phyloP scores from a whole-genome alignment of 306 rosid species.

The Cercis canadensis region DNA sequence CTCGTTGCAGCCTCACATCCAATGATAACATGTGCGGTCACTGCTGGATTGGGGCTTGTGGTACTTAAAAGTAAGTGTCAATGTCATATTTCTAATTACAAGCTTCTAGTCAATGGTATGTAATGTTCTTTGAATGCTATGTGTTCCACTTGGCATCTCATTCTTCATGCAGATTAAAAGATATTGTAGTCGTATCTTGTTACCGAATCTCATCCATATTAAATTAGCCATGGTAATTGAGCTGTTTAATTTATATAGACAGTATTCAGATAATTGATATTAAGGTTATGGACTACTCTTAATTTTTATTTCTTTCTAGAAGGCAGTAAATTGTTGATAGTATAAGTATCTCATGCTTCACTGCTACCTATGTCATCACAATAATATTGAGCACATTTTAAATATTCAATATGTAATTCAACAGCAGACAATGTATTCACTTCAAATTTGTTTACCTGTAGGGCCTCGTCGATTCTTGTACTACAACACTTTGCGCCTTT shows the following conservation, averaged over 20 bases:
- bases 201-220: not conserved
- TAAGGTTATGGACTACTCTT: not conserved
- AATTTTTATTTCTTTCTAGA: conserved; percentile 18
- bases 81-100: not conserved
- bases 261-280: conserved; percentile 7
- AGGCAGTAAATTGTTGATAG: not conserved
- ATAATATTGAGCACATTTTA: conserved; percentile 14
- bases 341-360: conserved; percentile 2
- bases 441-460: conserved; percentile 41
- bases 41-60: conserved; percentile 64
- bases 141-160: conserved; percentile 12
- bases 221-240: not conserved
- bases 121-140: conserved; percentile 10
- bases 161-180: not conserved
- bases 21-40: conserved; percentile 61
- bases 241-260: not conserved
- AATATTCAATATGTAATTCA: conserved; percentile 19
- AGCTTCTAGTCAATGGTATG: conserved; percentile 8
- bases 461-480: conserved; percentile 82
- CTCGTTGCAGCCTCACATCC: conserved; percentile 79
- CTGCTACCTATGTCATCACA: conserved; percentile 15
- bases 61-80: conserved; percentile 65
- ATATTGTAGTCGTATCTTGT: conserved; percentile 15
- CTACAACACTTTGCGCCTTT: conserved; percentile 72
- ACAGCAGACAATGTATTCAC: conserved; percentile 27